phyloP scores from a whole-genome alignment of 148 eudicot genomes.

The Persicaria tinctoria region DNA sequence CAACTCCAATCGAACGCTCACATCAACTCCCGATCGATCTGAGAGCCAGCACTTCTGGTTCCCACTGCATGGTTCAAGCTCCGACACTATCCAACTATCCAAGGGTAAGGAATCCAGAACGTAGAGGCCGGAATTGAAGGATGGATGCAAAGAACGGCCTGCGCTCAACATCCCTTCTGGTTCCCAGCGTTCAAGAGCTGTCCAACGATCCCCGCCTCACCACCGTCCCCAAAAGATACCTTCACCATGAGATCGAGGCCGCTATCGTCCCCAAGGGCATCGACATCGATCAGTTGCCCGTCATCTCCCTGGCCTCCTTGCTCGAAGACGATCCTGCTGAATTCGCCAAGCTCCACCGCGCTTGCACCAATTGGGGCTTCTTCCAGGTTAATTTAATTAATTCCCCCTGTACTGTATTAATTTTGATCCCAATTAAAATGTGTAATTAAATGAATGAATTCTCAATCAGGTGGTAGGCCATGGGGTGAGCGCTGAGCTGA shows the following conservation, averaged over 20 bases:
- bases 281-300: conserved; percentile 14
- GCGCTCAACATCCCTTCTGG: not conserved
- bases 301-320: conserved; percentile 21
- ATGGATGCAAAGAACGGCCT: not conserved
- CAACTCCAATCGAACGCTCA: too few relatives aligned
- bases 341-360: conserved; percentile 19
- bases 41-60: too few relatives aligned
- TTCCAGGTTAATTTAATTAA: conserved; percentile 21
- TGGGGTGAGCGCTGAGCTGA: not conserved
- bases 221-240: conserved; percentile 13
- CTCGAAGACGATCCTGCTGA: conserved; percentile 16
- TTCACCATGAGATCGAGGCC: conserved; percentile 1
- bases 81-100: too few relatives aligned
- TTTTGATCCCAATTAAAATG: too few relatives aligned
- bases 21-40: too few relatives aligned
- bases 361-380: conserved; percentile 33
- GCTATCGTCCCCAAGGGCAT: not conserved
- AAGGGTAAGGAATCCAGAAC: too few relatives aligned
- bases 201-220: not conserved
- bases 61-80: too few relatives aligned
- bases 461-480: not conserved
- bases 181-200: conserved; percentile 28
- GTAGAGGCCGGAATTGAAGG: not conserved
- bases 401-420: not conserved
- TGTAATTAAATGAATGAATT: too few relatives aligned